Percentiles rank a stretch among this genome's conserved stretches.
phyloP scores from a whole-genome alignment of 2,329 filamentous ascomycete species.

The Talaromyces sp. region DNA sequence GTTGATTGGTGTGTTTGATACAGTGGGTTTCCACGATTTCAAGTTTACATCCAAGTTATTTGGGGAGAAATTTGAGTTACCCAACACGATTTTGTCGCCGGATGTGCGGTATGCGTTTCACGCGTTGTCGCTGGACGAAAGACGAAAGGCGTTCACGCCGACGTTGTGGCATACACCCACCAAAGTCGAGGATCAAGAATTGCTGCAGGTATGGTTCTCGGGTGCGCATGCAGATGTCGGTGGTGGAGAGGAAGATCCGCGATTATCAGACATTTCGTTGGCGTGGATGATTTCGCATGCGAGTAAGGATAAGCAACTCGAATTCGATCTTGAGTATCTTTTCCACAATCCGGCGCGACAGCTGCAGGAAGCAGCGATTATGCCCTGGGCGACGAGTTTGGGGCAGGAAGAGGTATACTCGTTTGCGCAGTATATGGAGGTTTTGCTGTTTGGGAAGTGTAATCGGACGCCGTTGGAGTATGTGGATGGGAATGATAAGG shows the following conservation, averaged over 20 bases:
- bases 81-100: conserved; percentile 44
- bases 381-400: conserved; percentile 24
- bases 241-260: conserved; percentile 47
- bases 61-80: conserved; percentile 27
- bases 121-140: conserved; percentile 46
- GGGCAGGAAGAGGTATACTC: conserved; percentile 17
- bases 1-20: conserved; percentile 48
- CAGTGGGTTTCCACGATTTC: conserved; percentile 36
- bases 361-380: background rate
- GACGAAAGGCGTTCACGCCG: conserved; percentile 41
- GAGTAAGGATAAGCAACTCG: conserved; percentile 25
- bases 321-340: conserved; percentile 26
- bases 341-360: conserved; percentile 22
- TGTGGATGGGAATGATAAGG: conserved; percentile 16
- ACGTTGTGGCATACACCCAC: conserved; percentile 45
- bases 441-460: conserved; percentile 18
- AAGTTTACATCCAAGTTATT: conserved; percentile 20
- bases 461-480: conserved; percentile 23
- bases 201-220: conserved; percentile 52
- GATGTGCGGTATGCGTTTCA: conserved; percentile 47
- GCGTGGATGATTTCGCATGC: conserved; percentile 59
- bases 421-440: conserved; percentile 21
- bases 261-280: conserved; percentile 49
- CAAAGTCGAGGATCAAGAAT: conserved; percentile 41
- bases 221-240: conserved; percentile 49